Evolutionary conservation across 2,329 filamentous ascomycete genomes (phyloP), one percentile per base, ranked within the genome.

Genomic region (Aspergillus sclerotialis): DNA sequence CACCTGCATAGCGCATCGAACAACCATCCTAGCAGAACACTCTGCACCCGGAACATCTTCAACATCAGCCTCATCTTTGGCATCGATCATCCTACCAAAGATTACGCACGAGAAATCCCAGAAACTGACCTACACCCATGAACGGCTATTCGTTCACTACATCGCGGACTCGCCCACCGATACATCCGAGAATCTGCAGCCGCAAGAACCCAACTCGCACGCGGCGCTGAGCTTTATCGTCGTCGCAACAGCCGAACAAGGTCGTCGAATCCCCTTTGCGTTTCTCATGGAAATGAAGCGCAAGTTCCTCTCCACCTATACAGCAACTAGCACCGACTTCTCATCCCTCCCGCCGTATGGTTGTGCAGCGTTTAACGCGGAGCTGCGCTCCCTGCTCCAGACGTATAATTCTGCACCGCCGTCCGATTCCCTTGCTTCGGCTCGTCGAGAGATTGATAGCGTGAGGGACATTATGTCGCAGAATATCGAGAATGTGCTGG

Each of bases 71-170:
- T 93, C 87, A 4, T 88, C 83, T 9, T 83, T 96, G 51, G 87
- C 90, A 48, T 92, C 88, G 28, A 73, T 95, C 51, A 88, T 98
- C 68, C 86, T 98, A 28, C 92, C 93, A 38, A 94, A 94, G 63
- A 94, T 98, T 70, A 73, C 75, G 36, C 92, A 98, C 68, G 67
- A 72, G 44, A 69, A 74, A 18, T 73, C 88, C 1, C 80, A 94
- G 56, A 95, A 95, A 66, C 78, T 94, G 46, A 96, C 90, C 35
- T 95, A 94, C 69, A 93, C 87, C 26, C 88, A 95, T 64, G 84
- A 88, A 65, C 72, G 81, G 40, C 81, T 93, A 62, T 87, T 92
- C 71, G 92, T 96, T 63, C 90, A 98, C 73, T 95, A 94, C 72
- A 84, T 96, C 56, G 78, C 89, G 53, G 84, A 92, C 56, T 80